Percentiles rank a stretch among this genome's conserved stretches.
Conservation (phyloP, 2,329 filamentous ascomycete genomes). For the Xylaria digitata region DNA sequence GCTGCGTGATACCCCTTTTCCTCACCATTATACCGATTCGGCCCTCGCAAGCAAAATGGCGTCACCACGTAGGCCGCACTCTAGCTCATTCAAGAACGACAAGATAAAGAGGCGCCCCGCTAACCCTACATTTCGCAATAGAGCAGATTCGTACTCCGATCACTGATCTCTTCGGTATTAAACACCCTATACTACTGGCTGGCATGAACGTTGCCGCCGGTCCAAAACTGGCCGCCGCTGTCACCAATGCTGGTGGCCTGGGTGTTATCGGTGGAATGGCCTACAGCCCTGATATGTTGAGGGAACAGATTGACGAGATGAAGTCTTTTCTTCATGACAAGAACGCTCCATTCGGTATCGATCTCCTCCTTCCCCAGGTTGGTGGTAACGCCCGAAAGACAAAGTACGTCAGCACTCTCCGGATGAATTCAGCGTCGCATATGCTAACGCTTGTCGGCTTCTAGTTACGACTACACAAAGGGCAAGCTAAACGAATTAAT, state of each 20-base stretch:
- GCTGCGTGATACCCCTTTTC: background rate
- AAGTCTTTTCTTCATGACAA: conserved; percentile 90
- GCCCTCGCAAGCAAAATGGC: conserved; percentile 47
- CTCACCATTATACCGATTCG: background rate
- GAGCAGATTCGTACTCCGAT: conserved; percentile 90
- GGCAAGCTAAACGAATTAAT: conserved; percentile 93
- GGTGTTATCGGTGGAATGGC: conserved; percentile 96
- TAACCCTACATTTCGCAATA: conserved; percentile 53
- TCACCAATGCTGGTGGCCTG: conserved; percentile 95
- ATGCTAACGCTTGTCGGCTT: conserved; percentile 37
- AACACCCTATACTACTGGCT: conserved; percentile 93
- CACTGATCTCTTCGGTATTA: conserved; percentile 97
- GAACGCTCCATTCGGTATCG: conserved; percentile 94
- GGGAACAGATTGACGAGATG: conserved; percentile 92
- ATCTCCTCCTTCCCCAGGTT: conserved; percentile 92
- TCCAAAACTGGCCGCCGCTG: conserved; percentile 93
- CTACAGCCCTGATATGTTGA: conserved; percentile 97
- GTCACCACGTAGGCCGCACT: conserved; percentile 48
- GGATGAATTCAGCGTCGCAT: conserved; percentile 28
- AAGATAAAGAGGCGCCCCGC: conserved; percentile 25
- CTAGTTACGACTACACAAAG: conserved; percentile 99
- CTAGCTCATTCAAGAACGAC: conserved; percentile 12
- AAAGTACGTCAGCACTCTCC: conserved; percentile 65
- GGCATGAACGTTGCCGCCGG: conserved; percentile 99
- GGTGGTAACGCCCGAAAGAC: conserved; percentile 95